phyloP scores from a whole-genome alignment of 2,329 filamentous ascomycete species.

The Trichoderma atrobrunneum region DNA sequence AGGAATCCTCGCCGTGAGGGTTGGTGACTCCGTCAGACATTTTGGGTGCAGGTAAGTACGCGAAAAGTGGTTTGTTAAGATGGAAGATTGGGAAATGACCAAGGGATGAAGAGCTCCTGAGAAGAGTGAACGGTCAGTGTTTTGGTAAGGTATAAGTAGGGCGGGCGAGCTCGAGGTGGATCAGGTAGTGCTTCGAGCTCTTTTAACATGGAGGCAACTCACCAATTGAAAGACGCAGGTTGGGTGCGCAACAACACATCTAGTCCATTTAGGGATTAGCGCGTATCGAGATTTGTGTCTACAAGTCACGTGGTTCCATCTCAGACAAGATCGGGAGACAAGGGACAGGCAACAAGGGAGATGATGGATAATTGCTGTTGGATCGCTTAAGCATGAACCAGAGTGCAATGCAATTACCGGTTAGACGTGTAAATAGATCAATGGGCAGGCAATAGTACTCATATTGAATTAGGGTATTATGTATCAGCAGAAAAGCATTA shows the following conservation, averaged over 20 bases:
- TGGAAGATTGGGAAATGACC: constrained; percentile 20
- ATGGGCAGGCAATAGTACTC: background rate
- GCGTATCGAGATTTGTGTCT: background rate
- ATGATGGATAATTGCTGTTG: background rate
- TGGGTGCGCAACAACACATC: constrained; percentile 31
- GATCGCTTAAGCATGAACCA: background rate
- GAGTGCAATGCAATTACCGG: background rate
- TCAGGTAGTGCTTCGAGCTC: constrained; percentile 25
- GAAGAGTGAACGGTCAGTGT: constrained; percentile 4
- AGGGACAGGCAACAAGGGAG: background rate
- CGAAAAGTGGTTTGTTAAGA: constrained; percentile 1
- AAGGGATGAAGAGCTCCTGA: constrained; percentile 10
- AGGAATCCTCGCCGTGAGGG: constrained; percentile 42
- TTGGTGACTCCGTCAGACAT: constrained; percentile 50
- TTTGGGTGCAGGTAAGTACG: background rate
- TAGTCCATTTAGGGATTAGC: constrained; percentile 25
- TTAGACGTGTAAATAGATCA: background rate
- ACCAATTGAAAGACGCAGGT: constrained; percentile 23
- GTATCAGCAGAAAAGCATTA: background rate
- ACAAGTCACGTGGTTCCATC: background rate
- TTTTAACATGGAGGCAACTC: constrained; percentile 26
- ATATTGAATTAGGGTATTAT: background rate
- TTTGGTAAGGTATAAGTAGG: constrained; percentile 20
- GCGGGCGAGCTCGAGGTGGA: constrained; percentile 27
- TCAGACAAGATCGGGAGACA: background rate